A percentile compares a stretch with the other conserved stretches of the same genome.
phyloP scores from a whole-genome alignment of 768 basidiomycete genomes.

The Trametes coccinea region DNA sequence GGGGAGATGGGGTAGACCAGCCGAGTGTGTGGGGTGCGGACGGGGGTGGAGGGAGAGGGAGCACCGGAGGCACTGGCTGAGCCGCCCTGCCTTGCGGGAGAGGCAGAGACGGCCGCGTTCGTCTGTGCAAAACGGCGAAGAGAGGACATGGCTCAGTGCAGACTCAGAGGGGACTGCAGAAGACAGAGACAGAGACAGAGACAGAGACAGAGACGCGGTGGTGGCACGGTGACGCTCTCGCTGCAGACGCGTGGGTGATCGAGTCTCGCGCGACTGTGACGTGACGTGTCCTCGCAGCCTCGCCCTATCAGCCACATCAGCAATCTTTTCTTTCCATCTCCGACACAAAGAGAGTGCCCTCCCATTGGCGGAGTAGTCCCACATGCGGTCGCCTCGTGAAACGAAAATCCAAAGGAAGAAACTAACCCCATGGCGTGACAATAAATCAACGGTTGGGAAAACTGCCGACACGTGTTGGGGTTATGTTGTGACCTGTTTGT shows the following conservation, averaged over 20 bases:
- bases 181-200: background rate
- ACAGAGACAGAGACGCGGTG: slow-evolving; percentile 7
- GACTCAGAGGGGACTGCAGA: background rate
- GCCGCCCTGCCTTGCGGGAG: slow-evolving; percentile 8
- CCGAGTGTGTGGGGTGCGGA: slow-evolving; percentile 44
- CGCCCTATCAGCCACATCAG: slow-evolving; percentile 11
- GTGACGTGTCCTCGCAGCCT: slow-evolving; percentile 18
- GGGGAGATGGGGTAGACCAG: slow-evolving; percentile 51
- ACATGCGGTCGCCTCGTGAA: slow-evolving; percentile 17
- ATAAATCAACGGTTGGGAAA: slow-evolving; percentile 25
- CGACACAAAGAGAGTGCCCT: slow-evolving; percentile 1
- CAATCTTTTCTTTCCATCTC: slow-evolving; percentile 10
- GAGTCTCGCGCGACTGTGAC: slow-evolving; percentile 9
- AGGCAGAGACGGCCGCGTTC: slow-evolving; percentile 27
- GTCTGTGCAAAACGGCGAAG: slow-evolving; percentile 30
- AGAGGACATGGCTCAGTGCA: slow-evolving; percentile 17
- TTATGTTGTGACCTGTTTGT: slow-evolving; percentile 31
- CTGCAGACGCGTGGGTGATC: slow-evolving; percentile 17
- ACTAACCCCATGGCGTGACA: slow-evolving; percentile 19
- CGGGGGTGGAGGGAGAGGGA: slow-evolving; percentile 38
- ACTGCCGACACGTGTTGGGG: slow-evolving; percentile 27
- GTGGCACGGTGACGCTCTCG: slow-evolving; percentile 5
- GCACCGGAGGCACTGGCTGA: slow-evolving; percentile 23
- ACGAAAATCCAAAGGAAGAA: slow-evolving; percentile 21
- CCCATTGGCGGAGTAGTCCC: slow-evolving; percentile 3